phyloP scores from a whole-genome alignment of 2,329 filamentous ascomycete genomes.

The Lecanosticta acicola region DNA sequence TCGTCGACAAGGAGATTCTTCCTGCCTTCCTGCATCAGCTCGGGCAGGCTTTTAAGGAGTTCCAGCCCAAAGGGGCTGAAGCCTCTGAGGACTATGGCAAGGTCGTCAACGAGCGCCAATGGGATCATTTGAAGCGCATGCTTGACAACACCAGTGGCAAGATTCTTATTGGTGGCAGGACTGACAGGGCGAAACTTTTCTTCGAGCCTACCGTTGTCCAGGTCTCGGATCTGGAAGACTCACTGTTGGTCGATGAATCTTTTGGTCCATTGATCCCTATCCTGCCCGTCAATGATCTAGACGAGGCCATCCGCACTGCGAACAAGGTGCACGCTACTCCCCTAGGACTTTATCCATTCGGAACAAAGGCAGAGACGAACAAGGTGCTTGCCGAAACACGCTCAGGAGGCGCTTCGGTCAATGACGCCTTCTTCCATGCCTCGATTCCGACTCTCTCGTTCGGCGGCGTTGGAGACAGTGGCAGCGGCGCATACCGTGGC shows the following conservation, averaged over 20 bases:
- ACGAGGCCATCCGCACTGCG: slow-evolving; percentile 76
- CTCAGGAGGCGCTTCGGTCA: slow-evolving; percentile 48
- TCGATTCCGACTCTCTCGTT: slow-evolving; percentile 68
- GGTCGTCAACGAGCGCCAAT: slow-evolving; percentile 76
- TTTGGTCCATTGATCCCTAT: slow-evolving; percentile 92
- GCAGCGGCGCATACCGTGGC: slow-evolving; percentile 71
- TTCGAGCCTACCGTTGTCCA: slow-evolving; percentile 93
- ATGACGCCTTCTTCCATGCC: slow-evolving; percentile 63
- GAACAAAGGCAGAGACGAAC: slow-evolving; percentile 69
- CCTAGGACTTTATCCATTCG: slow-evolving; percentile 78
- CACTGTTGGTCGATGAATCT: slow-evolving; percentile 74
- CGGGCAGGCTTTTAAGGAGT: slow-evolving; percentile 63
- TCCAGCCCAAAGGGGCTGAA: slow-evolving; percentile 77
- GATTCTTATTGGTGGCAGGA: slow-evolving; percentile 78
- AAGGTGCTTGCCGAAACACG: slow-evolving; percentile 50
- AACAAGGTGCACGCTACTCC: slow-evolving; percentile 79
- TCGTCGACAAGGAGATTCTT: slow-evolving; percentile 67
- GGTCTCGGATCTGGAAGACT: slow-evolving; percentile 67
- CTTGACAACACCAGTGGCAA: slow-evolving; percentile 77
- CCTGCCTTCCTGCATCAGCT: slow-evolving; percentile 64
- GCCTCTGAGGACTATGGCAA: slow-evolving; percentile 71
- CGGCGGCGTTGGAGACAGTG: slow-evolving; percentile 76
- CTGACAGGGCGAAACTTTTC: slow-evolving; percentile 73
- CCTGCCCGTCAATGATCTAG: slow-evolving; percentile 69
- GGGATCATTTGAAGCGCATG: slow-evolving; percentile 81